Evolutionary conservation across 1,284 basidiomycete species (phyloP), one percentile per base, ranked within the genome.

Genomic region (Apiotrichum montevideense): DNA sequence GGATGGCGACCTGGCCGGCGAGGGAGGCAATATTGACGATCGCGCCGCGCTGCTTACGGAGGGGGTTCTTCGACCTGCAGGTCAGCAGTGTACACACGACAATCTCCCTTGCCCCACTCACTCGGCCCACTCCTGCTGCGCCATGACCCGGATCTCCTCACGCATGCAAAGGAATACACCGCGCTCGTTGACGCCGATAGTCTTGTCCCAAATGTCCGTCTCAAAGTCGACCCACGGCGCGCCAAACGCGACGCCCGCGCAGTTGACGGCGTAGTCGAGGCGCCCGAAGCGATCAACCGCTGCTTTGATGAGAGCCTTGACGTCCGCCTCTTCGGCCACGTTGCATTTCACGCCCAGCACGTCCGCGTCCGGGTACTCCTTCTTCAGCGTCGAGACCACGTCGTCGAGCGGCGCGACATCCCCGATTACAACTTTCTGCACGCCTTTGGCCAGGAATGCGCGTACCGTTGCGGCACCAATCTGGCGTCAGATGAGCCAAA

Each of bases 251-350:
- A 68, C 62, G 1, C 70, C 70, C 2, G 70, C 70, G 42, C 63
- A 64, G 55, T 72, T 72, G 39, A 69, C 66, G 34, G 65, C 66
- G 42, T 72, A 70, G 58, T 72, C 70, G 21, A 72, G 34, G 14
- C 68, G 62, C 9, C 68, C 68, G 43, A 67, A 72, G 39, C 41
- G 40, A n/a, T 49, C 35, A 1, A 58, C 58, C 0, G 56, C 54
- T 0, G 35, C 15, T 6, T 41, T 8, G 3, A 63, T 46, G 34
- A 62, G 50, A 10, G 37, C 41, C 45, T 54, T 56, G 13, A 65
- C 59, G 8, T 48, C 44, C 2, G 37, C 46, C 34, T 59, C 56
- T 48, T 62, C 48, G 34, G 56, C 51, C 0, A 65, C 59, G 59
- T 62, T 52, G 43, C 54, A 52, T 21, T 45, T 37, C 9, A 63